Evolutionary conservation across 2,329 filamentous ascomycete genomes (phyloP), one percentile per base, ranked within the genome.

Genomic region (Penicillium sp.): DNA sequence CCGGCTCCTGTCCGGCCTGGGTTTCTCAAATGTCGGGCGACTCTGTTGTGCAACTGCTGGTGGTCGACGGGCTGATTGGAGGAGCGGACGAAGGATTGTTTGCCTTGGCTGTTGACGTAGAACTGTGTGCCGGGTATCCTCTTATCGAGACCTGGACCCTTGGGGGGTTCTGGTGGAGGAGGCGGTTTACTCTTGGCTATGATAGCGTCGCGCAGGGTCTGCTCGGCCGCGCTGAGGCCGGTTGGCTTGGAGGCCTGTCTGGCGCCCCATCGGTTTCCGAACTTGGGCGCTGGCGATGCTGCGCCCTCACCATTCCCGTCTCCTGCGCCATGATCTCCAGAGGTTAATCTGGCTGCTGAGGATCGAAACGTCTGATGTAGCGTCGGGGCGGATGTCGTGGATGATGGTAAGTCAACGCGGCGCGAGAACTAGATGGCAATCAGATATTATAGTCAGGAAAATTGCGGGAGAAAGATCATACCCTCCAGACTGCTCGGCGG

Each of bases 381-480:
- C 43, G 55, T 56, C 53, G 67, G 51, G 35, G 63, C 59, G 54
- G 65, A 55, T 60, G 70, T 68, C 56, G 73, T 68, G 66, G 73
- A 35, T 44, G 40, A 27, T 11, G 40, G 71, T 66, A 76, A 69
- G 65, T 78, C 76, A 68, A 77, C 62, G 61, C 71, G 70, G 61
- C 74, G 75, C 55, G 74, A 71, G 53, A 78, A 64, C 76, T 77
- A 60, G 27, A 52, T 37, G 46, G 24, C 18, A 18, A 24, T 36
- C 43, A 14, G 46, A 18, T 52, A 44, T 36, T 13, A 51, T 55
- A 59, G 40, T 36, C 18, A 37, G 6, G 16, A 18, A 7, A 31
- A 50, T 10, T 35, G 27, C n/a, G 37, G 24, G 22, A 16, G 16
- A 16, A 22, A 19, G 1, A 14, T 55, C 66, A 61, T 54, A 77